Percentiles rank a stretch among this genome's conserved stretches.
Conservation (phyloP, 306 rosid genomes). For the Luffa aegyptiaca region DNA sequence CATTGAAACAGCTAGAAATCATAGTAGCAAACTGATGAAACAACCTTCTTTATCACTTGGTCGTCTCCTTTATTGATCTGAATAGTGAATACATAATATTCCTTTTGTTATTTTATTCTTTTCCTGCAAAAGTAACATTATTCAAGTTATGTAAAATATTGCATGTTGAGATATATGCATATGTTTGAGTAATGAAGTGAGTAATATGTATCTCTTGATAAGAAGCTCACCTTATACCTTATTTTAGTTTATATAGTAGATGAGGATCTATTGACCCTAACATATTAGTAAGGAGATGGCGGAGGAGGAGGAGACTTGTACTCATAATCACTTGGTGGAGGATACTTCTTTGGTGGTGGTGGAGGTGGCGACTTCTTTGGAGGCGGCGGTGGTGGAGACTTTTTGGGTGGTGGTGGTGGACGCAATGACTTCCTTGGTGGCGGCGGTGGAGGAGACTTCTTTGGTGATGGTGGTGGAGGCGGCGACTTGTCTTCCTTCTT, state of each 20-base stretch:
- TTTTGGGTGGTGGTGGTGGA: background rate
- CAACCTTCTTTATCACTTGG: no score
- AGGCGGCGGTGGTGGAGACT: background rate
- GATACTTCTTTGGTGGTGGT: background rate
- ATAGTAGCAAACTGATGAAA: background rate
- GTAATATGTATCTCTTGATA: no score
- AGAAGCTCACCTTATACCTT: background rate
- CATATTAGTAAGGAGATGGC: background rate
- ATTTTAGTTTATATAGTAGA: background rate
- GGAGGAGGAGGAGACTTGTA: background rate
- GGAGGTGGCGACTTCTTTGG: background rate
- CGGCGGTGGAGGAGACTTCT: background rate
- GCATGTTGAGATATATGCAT: background rate
- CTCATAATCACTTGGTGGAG: no score
- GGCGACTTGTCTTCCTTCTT: no score
- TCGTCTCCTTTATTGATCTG: no score
- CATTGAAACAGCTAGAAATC: background rate
- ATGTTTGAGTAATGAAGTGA: background rate
- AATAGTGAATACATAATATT: no score
- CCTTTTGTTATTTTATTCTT: no score
- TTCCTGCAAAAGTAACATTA: no score
- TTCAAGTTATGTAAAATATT: no score
- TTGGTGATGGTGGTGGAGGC: background rate
- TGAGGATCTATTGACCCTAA: background rate
- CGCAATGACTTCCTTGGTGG: background rate